Percentiles rank a stretch among this genome's conserved stretches.
phyloP scores from a whole-genome alignment of 2,329 filamentous ascomycete species.

The Colletotrichum sp. region DNA sequence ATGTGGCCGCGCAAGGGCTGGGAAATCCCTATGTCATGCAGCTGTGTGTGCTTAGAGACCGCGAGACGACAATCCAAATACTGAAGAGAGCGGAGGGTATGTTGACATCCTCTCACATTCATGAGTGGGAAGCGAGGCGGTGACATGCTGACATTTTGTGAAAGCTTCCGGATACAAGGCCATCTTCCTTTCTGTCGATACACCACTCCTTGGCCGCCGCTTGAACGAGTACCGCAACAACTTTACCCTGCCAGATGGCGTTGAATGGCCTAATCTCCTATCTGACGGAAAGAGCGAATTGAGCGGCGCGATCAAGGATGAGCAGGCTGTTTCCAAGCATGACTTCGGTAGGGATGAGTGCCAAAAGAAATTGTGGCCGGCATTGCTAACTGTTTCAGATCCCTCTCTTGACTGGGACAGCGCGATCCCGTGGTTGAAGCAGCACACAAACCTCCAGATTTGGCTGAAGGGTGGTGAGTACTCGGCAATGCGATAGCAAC shows the following conservation, averaged over 20 bases:
- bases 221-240: slow-evolving; percentile 59
- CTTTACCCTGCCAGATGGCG: slow-evolving; percentile 35
- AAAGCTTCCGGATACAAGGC: slow-evolving; percentile 45
- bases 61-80: slow-evolving; percentile 43
- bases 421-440: slow-evolving; percentile 52
- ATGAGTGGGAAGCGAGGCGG: background rate
- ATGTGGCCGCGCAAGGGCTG: slow-evolving; percentile 44
- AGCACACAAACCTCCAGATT: slow-evolving; percentile 51
- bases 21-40: slow-evolving; percentile 50
- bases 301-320: background rate
- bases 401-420: slow-evolving; percentile 43
- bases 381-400: background rate
- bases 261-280: background rate
- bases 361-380: accelerated
- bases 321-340: background rate
- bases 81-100: slow-evolving; percentile 46
- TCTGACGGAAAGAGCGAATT: slow-evolving; percentile 23
- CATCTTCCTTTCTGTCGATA: slow-evolving; percentile 59
- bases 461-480: slow-evolving; percentile 33
- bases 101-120: background rate
- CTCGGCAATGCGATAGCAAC: slow-evolving; percentile 33
- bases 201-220: slow-evolving; percentile 56
- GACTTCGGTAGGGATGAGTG: background rate
- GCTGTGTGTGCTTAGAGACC: slow-evolving; percentile 56
- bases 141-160: background rate